Evolutionary conservation across 2,329 filamentous ascomycete species (phyloP).

Genomic region (Nigrospora oryzae): DNA sequence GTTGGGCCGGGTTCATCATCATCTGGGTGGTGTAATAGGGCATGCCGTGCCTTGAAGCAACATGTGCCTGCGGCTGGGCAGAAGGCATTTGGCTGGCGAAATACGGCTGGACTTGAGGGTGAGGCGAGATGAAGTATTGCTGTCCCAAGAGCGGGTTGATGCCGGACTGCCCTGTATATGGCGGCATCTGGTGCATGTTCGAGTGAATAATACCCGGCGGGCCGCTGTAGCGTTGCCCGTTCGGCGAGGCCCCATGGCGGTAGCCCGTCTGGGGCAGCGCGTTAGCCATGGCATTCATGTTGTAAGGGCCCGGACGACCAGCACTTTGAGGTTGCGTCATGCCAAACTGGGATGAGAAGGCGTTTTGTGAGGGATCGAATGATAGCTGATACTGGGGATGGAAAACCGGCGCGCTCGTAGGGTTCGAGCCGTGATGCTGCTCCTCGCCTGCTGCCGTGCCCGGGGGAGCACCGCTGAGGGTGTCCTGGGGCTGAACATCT

Average conservation of each 20-base stretch:
- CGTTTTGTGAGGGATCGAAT: constrained; percentile 24
- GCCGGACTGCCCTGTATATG: constrained; percentile 27
- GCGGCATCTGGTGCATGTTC: constrained; percentile 28
- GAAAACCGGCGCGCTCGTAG: constrained; percentile 13
- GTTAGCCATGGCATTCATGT: constrained; percentile 36
- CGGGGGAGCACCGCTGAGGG: constrained; percentile 7
- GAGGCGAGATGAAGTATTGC: constrained; percentile 38
- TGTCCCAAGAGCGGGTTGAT: constrained; percentile 29
- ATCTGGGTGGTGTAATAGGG: constrained; percentile 35
- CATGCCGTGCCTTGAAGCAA: constrained; percentile 28
- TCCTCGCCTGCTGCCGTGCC: constrained; percentile 15
- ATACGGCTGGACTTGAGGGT: constrained; percentile 32
- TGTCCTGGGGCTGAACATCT: constrained; percentile 12
- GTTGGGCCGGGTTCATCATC: constrained; percentile 31
- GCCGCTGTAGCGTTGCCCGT: constrained; percentile 22
- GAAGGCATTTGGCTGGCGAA: constrained; percentile 31
- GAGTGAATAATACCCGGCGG: constrained; percentile 27
- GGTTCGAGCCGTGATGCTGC: constrained; percentile 9
- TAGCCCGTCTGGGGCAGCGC: constrained; percentile 33
- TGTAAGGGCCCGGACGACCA: constrained; percentile 28
- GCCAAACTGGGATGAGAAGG: constrained; percentile 32
- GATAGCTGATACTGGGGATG: constrained; percentile 21
- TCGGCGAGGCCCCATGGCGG: constrained; percentile 27
- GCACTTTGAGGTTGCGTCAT: constrained; percentile 25
- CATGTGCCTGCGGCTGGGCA: constrained; percentile 22